Percentiles rank a stretch among this genome's conserved stretches.
phyloP scores from a whole-genome alignment of 257 asterid genomes.

The Mitragyna speciosa region DNA sequence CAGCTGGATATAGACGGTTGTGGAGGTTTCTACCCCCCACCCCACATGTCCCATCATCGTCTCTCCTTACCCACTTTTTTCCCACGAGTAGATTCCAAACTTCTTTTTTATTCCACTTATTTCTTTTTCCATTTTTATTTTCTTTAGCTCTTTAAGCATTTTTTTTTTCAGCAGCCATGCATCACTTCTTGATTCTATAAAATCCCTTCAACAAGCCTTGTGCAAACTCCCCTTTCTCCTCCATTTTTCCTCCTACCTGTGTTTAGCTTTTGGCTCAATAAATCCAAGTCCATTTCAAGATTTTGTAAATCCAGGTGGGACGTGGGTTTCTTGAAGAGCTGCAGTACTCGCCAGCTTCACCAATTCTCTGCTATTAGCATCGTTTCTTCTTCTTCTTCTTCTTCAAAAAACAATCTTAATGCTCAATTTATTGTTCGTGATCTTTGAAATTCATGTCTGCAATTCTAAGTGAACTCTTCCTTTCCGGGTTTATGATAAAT shows the following conservation, averaged over 20 bases:
- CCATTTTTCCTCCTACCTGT: slow-evolving; percentile 27
- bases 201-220: slow-evolving; percentile 34
- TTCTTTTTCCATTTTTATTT: not conserved
- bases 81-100: slow-evolving; percentile 44
- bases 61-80: slow-evolving; percentile 32
- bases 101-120: slow-evolving; percentile 23
- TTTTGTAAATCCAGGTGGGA: not conserved
- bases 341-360: not conserved
- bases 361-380: not conserved
- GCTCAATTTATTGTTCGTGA: slow-evolving; percentile 37
- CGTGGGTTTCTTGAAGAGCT: not conserved
- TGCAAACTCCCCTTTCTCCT: slow-evolving; percentile 39
- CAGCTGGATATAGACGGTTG: slow-evolving; percentile 54
- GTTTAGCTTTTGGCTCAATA: not conserved
- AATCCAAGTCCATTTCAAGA: not conserved
- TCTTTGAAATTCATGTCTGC: slow-evolving; percentile 84
- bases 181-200: slow-evolving; percentile 51
- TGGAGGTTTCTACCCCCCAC: slow-evolving; percentile 37
- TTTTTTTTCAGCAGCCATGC: slow-evolving; percentile 18
- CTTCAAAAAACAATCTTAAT: slow-evolving; percentile 33
- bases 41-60: slow-evolving; percentile 62
- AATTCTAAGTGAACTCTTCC: slow-evolving; percentile 80
- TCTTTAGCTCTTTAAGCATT: not conserved
- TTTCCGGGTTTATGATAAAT: slow-evolving; percentile 88
- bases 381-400: not conserved